A percentile compares a stretch with the other conserved stretches of the same genome.
phyloP scores from a whole-genome alignment of 768 basidiomycete species.

The Russula ochroleuca region DNA sequence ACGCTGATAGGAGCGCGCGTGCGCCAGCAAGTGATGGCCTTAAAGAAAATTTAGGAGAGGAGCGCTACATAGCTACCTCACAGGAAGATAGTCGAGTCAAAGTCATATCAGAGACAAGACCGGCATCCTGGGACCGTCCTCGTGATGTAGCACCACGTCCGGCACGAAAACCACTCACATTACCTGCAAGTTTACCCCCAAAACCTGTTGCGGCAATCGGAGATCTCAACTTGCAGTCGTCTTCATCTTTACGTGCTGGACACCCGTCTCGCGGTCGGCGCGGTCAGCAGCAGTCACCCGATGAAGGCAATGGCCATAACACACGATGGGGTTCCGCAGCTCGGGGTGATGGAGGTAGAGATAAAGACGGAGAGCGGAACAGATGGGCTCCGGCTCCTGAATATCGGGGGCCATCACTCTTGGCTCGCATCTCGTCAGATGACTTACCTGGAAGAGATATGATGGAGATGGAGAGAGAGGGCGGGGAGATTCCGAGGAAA shows the following conservation, averaged over 20 bases:
- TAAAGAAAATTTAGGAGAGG: constrained; percentile 13
- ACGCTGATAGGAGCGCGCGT: not conserved
- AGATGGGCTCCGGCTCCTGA: constrained; percentile 10
- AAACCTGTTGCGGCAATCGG: constrained; percentile 24
- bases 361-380: constrained; percentile 15
- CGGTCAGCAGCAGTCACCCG: constrained; percentile 7
- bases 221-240: constrained; percentile 8
- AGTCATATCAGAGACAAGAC: not conserved
- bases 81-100: constrained; percentile 1
- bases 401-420: constrained; percentile 17
- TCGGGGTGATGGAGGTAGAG: not conserved
- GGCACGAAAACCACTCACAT: constrained; percentile 5
- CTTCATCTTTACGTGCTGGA: constrained; percentile 7
- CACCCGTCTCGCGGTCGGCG: constrained; percentile 16
- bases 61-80: not conserved
- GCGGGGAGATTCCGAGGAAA: constrained; percentile 13
- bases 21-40: not conserved
- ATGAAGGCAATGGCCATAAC: not conserved
- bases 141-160: not conserved
- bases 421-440: constrained; percentile 19
- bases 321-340: not conserved
- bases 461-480: constrained; percentile 5
- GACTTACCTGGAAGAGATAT: constrained; percentile 1
- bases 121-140: constrained; percentile 23
- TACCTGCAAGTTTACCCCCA: constrained; percentile 21